A percentile compares a stretch with the other conserved stretches of the same genome.
Evolutionary conservation across 495 filamentous ascomycete species (phyloP).

Genomic region (Hyaloscypha bicolor): DNA sequence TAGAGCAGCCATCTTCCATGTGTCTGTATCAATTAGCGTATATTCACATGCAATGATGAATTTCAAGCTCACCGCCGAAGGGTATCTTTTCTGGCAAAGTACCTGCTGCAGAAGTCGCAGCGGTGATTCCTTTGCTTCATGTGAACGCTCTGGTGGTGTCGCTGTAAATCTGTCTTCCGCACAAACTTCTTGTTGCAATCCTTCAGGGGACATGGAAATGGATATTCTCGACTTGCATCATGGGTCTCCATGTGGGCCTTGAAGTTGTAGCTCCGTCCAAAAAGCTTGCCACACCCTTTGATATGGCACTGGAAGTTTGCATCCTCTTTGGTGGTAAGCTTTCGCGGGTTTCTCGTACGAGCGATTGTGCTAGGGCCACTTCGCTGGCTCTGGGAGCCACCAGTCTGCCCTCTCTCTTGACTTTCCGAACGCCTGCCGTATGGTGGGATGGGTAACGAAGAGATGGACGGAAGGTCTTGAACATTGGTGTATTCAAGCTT

Average conservation of each 20-base stretch:
- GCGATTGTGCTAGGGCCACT: slow-evolving; percentile 37
- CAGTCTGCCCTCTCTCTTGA: slow-evolving; percentile 26
- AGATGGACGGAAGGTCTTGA: slow-evolving; percentile 30
- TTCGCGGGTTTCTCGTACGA: slow-evolving; percentile 51
- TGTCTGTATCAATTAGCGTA: slow-evolving; percentile 52
- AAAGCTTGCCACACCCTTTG: slow-evolving; percentile 73
- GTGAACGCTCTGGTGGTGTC: slow-evolving; percentile 85
- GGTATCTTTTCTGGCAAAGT: slow-evolving; percentile 83
- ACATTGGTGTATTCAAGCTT: slow-evolving; percentile 47
- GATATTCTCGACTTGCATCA: slow-evolving; percentile 71
- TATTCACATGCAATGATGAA: slow-evolving; percentile 3
- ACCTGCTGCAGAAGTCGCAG: slow-evolving; percentile 71
- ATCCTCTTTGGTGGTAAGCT: slow-evolving; percentile 69
- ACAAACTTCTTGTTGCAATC: slow-evolving; percentile 76
- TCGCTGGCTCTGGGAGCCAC: slow-evolving; percentile 36
- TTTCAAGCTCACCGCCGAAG: slow-evolving; percentile 63
- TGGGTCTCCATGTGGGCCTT: slow-evolving; percentile 90
- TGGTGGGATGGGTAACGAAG: slow-evolving; percentile 27
- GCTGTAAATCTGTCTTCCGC: slow-evolving; percentile 80
- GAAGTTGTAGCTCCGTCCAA: slow-evolving; percentile 88
- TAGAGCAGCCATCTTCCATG: slow-evolving; percentile 78
- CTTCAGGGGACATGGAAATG: slow-evolving; percentile 64
- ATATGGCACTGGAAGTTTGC: slow-evolving; percentile 75
- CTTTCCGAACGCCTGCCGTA: slow-evolving; percentile 31
- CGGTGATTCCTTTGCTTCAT: slow-evolving; percentile 69